Evolutionary conservation across 164 flowering plant species (phyloP).

Genomic region (Vitis amurensis): DNA sequence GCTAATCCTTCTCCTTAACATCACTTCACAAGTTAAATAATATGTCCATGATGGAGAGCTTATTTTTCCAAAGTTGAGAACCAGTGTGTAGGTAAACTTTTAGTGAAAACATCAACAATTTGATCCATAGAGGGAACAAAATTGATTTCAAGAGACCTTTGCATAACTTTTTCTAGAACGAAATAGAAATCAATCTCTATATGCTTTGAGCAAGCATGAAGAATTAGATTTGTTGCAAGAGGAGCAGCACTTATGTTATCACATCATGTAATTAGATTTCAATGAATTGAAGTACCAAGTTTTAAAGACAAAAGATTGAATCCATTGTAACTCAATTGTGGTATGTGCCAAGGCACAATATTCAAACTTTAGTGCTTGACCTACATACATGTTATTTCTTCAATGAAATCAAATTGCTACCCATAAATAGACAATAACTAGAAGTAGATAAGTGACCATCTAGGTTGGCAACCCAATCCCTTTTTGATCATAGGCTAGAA

Average conservation of each 20-base stretch:
- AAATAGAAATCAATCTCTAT: not conserved
- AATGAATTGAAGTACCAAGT: not conserved
- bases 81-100: not conserved
- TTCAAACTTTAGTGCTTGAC: not conserved
- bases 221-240: not conserved
- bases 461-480: no score
- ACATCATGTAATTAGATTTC: not conserved
- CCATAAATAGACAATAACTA: no score
- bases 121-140: not conserved
- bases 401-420: no score
- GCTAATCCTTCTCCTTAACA: no score
- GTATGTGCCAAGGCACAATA: not conserved
- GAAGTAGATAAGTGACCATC: no score
- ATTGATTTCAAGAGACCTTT: not conserved
- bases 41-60: no score
- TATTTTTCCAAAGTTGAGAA: no score
- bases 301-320: not conserved
- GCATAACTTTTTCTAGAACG: not conserved
- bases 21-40: no score
- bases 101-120: not conserved
- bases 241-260: not conserved
- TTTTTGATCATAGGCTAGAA: no score
- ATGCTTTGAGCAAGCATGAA: conserved; percentile 1
- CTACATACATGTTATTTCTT: no score
- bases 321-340: not conserved